Conservation (phyloP, 2,329 filamentous ascomycete genomes). For the Fonsecaea nubica region DNA sequence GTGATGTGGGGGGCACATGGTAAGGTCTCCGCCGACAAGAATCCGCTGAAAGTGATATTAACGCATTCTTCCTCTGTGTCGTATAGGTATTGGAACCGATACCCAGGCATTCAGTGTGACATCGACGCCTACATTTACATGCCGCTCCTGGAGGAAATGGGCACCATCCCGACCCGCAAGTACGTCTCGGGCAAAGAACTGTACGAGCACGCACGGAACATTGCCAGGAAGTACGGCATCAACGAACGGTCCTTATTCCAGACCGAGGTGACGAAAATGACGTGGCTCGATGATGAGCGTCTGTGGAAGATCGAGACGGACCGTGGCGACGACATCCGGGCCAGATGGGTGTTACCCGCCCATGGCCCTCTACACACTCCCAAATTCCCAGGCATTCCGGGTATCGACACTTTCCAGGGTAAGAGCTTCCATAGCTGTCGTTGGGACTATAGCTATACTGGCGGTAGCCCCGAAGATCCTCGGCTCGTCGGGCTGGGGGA, state of each 20-base stretch:
- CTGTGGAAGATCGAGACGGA: conserved; percentile 46
- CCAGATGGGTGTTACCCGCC: conserved; percentile 50
- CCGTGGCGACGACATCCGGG: conserved; percentile 41
- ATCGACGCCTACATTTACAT: conserved; percentile 5
- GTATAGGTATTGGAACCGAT: conserved; percentile 38
- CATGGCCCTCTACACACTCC: conserved; percentile 60
- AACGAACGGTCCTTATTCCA: conserved; percentile 27
- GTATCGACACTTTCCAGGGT: conserved; percentile 40
- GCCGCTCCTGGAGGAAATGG: conserved; percentile 16
- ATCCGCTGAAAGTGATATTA: conserved; percentile 32
- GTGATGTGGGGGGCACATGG: conserved; percentile 40
- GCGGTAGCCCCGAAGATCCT: conserved; percentile 46
- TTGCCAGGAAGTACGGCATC: conserved; percentile 15
- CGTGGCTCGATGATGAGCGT: conserved; percentile 44
- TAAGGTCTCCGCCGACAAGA: conserved; percentile 6
- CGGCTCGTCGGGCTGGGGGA: conserved; percentile 42
- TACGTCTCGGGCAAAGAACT: conserved; percentile 24
- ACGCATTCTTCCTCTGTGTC: background rate
- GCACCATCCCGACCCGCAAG: conserved; percentile 23
- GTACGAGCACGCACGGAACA: conserved; percentile 9
- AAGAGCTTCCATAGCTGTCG: conserved; percentile 40
- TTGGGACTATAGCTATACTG: conserved; percentile 51
- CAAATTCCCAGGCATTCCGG: conserved; percentile 42
- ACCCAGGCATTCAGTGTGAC: background rate
- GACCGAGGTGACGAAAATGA: conserved; percentile 12